Conservation (phyloP, 1,139 yeast species). For the Suhomyces wounanorum region DNA sequence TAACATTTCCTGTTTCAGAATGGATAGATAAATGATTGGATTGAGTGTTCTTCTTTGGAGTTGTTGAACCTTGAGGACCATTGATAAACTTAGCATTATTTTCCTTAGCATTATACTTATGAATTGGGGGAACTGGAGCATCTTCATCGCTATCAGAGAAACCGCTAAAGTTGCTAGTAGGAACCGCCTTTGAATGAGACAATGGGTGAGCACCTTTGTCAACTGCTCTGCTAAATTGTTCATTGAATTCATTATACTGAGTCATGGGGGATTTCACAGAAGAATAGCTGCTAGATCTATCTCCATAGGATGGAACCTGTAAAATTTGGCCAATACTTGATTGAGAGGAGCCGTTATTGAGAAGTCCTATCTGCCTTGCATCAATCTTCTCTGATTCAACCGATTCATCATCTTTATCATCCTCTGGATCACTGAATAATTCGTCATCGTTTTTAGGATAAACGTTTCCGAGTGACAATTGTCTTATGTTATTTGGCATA, state of each 20-base stretch:
- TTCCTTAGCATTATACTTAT: slow-evolving; percentile 9
- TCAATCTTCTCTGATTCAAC: slow-evolving; percentile 30
- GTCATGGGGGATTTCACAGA: slow-evolving; percentile 53
- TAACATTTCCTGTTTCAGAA: slow-evolving; percentile 30
- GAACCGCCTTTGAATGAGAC: slow-evolving; percentile 3
- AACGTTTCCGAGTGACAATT: slow-evolving; percentile 28
- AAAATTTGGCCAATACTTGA: slow-evolving; percentile 13
- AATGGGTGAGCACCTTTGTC: slow-evolving; percentile 10
- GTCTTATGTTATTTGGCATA: slow-evolving; percentile 36
- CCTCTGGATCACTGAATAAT: slow-evolving; percentile 40
- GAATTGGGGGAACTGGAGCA: slow-evolving; percentile 28
- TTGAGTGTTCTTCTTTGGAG: slow-evolving; percentile 17
- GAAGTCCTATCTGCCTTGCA: slow-evolving; percentile 29
- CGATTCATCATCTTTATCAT: slow-evolving; percentile 22
- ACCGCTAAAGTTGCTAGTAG: slow-evolving; percentile 15
- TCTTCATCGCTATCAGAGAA: slow-evolving; percentile 20
- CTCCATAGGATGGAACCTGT: slow-evolving; percentile 29
- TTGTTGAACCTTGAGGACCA: slow-evolving; percentile 24
- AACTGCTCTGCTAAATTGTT: slow-evolving; percentile 40
- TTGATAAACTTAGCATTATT: slow-evolving; percentile 14
- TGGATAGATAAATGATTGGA: slow-evolving; percentile 27
- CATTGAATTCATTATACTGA: slow-evolving; percentile 55
- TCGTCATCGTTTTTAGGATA: slow-evolving; percentile 45
- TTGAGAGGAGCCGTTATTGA: slow-evolving; percentile 12
- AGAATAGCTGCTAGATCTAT: slow-evolving; percentile 41